Base-by-base conservation (phyloP, 2,329 filamentous ascomycete species). In the Trichoderma sp. region DNA sequence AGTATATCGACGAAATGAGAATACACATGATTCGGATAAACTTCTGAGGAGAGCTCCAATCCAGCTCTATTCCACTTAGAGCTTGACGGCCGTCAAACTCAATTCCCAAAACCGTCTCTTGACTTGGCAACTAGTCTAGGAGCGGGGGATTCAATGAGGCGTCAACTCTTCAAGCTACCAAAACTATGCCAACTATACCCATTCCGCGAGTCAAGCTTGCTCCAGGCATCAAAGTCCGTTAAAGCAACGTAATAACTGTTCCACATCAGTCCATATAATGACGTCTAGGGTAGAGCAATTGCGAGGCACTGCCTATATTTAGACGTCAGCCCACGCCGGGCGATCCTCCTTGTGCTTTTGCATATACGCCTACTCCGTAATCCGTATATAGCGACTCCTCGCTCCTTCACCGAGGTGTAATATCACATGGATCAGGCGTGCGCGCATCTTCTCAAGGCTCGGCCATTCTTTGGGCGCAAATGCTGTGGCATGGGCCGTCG, bases 231-330 rank as follows among this genome's bases (percentile, higher is more conserved):
- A 33, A 16, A 38, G n/a, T 38, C n/a, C 62, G 35, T n/a, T 45
- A 3, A 31, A 45, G 5, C 56, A 71, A 56, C 59, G 68, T 71
- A 71, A 71, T 35, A 27, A 45, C 12, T 35, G 59, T 63, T 71
- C 59, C 68, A 71, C 68, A 71, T 41, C 59, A 50, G 59, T 56
- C 24, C 38, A 71, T 71, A 21, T 4, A 6, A 71, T 71, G 68
- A 71, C 68, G 68, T 71, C 27, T 45, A 33, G 12, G 12, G 24
- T 45, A 71, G 35, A 71, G 35, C 33, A 29, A 24, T 8, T 24
- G 27, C 38, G 59, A 45, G n/a, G 29, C 38, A 50, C 35, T 29
- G 29, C 68, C 68, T 63, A 71, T 71, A 71, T 63, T 71, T 71
- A 71, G 68, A 63, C n/a, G 35, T 63, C 59, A 63, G 59, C 68